phyloP scores from a whole-genome alignment of 2,329 filamentous ascomycete genomes.

The Penicillium sp. region DNA sequence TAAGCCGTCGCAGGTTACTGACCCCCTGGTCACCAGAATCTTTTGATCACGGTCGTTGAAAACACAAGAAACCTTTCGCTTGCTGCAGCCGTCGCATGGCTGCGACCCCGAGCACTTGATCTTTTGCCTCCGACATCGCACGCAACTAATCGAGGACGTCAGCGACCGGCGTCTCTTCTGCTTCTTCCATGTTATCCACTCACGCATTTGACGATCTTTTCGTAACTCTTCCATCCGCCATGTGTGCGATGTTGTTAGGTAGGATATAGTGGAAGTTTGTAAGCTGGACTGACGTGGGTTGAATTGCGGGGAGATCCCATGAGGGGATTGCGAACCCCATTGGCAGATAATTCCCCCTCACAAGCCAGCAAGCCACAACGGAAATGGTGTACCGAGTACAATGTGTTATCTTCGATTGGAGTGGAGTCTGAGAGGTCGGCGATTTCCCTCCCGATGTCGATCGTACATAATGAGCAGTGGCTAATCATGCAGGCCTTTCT shows the following conservation, averaged over 20 bases:
- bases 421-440: neutral
- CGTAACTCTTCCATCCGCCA: slow-evolving; percentile 26
- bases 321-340: neutral
- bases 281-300: neutral
- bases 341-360: neutral
- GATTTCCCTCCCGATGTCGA: slow-evolving; percentile 5
- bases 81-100: slow-evolving; percentile 46
- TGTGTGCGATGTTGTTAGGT: slow-evolving; percentile 9
- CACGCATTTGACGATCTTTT: slow-evolving; percentile 37
- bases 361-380: neutral
- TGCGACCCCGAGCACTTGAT: slow-evolving; percentile 45
- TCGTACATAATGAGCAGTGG: too few species aligned
- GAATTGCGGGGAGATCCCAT: neutral
- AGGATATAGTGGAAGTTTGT: neutral
- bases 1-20: neutral
- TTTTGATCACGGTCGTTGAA: slow-evolving; percentile 50
- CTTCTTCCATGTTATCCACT: neutral
- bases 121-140: slow-evolving; percentile 47
- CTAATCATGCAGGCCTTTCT: too few species aligned
- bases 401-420: neutral
- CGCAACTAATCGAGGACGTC: slow-evolving; percentile 35
- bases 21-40: slow-evolving; percentile 49
- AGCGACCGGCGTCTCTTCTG: neutral
- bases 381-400: neutral
- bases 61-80: slow-evolving; percentile 42